phyloP scores from a whole-genome alignment of 805 yeast genomes.

The Myxozyma udenii region DNA sequence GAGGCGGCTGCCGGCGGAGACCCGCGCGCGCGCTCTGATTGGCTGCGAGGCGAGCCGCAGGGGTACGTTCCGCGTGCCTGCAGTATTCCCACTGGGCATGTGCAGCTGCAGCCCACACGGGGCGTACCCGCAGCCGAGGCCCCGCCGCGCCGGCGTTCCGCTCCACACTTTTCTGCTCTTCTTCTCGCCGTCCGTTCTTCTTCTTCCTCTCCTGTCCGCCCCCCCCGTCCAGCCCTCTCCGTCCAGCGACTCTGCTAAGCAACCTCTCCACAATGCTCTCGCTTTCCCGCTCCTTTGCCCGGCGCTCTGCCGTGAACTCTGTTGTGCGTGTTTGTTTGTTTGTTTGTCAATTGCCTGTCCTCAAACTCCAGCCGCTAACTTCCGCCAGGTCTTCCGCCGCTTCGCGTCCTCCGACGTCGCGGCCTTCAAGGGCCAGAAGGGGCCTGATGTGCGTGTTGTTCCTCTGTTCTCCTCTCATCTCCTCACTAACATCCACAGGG shows the following conservation, averaged over 20 bases:
- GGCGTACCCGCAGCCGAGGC: too few species aligned
- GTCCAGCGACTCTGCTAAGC: not conserved
- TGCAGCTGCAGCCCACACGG: too few species aligned
- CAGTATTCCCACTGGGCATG: too few species aligned
- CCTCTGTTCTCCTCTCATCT: not conserved
- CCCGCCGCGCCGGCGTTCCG: too few species aligned
- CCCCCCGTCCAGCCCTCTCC: not conserved
- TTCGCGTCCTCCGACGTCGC: slow-evolving; percentile 39
- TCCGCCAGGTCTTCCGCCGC: slow-evolving; percentile 12
- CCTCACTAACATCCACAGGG: slow-evolving; percentile 44
- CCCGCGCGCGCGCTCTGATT: too few species aligned
- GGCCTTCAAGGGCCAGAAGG: slow-evolving; percentile 43
- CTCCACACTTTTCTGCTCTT: too few species aligned
- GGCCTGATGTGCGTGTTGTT: slow-evolving; percentile 34
- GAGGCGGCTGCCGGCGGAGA: too few species aligned
- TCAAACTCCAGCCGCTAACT: not conserved
- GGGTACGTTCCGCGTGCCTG: too few species aligned
- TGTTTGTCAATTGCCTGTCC: not conserved
- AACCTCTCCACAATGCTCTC: slow-evolving; percentile 3
- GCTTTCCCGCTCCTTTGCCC: slow-evolving; percentile 7
- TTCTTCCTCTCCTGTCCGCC: too few species aligned
- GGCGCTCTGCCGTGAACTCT: not conserved
- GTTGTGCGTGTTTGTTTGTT: not conserved
- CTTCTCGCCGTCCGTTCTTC: too few species aligned
- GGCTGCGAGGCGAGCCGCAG: too few species aligned